phyloP scores from a whole-genome alignment of 148 eudicot genomes.

The Hydrangea macrophylla region DNA sequence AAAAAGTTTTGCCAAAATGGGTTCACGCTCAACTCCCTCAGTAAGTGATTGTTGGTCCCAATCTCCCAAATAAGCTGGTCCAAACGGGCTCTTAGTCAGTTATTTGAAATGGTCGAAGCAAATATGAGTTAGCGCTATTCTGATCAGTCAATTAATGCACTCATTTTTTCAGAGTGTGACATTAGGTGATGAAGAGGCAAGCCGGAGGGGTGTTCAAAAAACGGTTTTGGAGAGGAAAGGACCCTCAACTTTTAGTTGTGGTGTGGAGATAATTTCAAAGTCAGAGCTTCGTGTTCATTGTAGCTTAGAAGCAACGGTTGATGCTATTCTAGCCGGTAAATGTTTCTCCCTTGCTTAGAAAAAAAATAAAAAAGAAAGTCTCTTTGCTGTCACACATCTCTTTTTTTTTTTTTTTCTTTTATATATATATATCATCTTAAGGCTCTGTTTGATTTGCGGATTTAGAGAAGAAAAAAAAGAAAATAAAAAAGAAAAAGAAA shows the following conservation, averaged over 20 bases:
- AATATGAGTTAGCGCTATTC: neutral
- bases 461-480: too few relatives aligned
- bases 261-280: constrained; percentile 85
- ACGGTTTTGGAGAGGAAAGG: constrained; percentile 88
- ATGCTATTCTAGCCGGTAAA: constrained; percentile 68
- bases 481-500: too few relatives aligned
- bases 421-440: too few relatives aligned
- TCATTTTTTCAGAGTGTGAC: constrained; percentile 77
- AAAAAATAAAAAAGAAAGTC: neutral
- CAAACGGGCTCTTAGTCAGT: neutral
- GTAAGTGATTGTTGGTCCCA: too few relatives aligned
- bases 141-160: constrained; percentile 14
- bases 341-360: neutral
- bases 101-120: neutral
- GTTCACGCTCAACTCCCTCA: too few relatives aligned
- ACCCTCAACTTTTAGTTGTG: constrained; percentile 80
- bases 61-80: too few relatives aligned
- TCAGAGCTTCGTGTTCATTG: constrained; percentile 69
- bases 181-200: constrained; percentile 97
- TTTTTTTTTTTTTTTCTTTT: neutral
- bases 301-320: constrained; percentile 73
- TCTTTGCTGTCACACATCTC: neutral
- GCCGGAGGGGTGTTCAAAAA: constrained; percentile 91
- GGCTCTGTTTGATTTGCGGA: too few relatives aligned
- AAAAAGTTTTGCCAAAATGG: too few relatives aligned